Conservation (phyloP, 78 protist genomes). For the Ministeria vibrans region DNA sequence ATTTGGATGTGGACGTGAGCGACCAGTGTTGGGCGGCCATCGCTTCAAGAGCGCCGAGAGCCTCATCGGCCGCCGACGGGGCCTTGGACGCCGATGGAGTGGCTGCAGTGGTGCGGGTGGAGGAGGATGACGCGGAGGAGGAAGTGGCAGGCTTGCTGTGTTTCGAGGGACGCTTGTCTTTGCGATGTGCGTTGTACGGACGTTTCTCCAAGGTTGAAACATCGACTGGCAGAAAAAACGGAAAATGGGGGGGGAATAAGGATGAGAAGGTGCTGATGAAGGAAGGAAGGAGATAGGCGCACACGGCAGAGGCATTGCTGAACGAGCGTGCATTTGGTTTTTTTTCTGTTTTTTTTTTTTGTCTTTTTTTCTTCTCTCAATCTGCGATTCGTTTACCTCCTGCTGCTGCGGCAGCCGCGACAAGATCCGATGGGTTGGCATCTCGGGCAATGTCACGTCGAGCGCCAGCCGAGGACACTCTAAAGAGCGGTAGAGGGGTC, state of each 20-base stretch:
- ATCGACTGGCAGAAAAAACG: not conserved
- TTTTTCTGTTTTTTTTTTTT: not conserved
- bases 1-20: too few relatives aligned
- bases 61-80: too few relatives aligned
- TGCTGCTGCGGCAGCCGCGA: not conserved
- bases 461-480: too few relatives aligned
- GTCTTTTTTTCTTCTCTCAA: not conserved
- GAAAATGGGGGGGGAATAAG: not conserved
- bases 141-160: constrained; percentile 1
- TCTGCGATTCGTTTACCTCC: not conserved
- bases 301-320: not conserved
- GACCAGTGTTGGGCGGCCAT: too few relatives aligned
- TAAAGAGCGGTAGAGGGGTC: too few relatives aligned
- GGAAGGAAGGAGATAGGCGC: not conserved
- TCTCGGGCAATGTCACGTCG: too few relatives aligned
- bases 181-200: not conserved
- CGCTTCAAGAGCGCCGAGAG: too few relatives aligned
- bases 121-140: not conserved
- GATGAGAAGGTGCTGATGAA: not conserved
- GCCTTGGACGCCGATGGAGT: not conserved
- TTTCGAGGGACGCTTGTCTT: not conserved
- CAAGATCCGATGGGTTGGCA: too few relatives aligned
- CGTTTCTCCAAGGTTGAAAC: not conserved
- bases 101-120: not conserved
- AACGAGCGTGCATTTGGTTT: not conserved